phyloP scores from a whole-genome alignment of 495 filamentous ascomycete genomes.

The Penicillium egyptiacum region DNA sequence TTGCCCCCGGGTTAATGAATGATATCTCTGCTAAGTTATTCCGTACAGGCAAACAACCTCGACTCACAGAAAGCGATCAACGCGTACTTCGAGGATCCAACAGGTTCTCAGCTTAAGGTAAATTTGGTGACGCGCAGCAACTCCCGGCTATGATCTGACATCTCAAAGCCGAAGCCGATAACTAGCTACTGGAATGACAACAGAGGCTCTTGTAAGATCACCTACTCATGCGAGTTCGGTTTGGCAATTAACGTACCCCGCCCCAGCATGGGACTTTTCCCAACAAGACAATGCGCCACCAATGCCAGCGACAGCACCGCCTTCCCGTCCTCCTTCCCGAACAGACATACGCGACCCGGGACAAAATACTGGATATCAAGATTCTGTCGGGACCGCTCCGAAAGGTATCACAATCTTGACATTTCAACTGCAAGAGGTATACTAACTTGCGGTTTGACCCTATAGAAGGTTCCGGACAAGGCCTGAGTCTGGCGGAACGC shows the following conservation, averaged over 20 bases:
- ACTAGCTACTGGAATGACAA: conserved; percentile 28
- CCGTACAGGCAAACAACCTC: conserved; percentile 47
- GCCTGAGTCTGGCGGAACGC: conserved; percentile 49
- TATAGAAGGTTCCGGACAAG: conserved; percentile 44
- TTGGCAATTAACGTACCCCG: conserved; percentile 11
- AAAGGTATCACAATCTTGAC: conserved; percentile 21
- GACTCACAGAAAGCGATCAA: conserved; percentile 53
- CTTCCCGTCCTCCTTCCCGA: conserved; percentile 70
- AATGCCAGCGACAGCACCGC: conserved; percentile 49
- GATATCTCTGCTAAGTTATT: conserved; percentile 7
- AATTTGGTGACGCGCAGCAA: conserved; percentile 2
- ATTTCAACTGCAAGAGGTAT: conserved; percentile 11
- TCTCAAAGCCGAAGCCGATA: conserved; percentile 21
- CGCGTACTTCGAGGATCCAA: conserved; percentile 53
- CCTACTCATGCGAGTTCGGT: neutral
- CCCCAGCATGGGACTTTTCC: conserved; percentile 57
- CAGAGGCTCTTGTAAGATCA: conserved; percentile 22
- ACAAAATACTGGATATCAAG: conserved; percentile 15
- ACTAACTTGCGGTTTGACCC: conserved; percentile 11
- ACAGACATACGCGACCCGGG: conserved; percentile 48
- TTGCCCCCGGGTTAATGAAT: neutral
- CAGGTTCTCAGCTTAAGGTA: conserved; percentile 39
- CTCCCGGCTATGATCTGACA: conserved; percentile 14
- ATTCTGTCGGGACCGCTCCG: conserved; percentile 9
- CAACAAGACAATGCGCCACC: conserved; percentile 50